Evolutionary conservation across 176 grass and related monocot genomes (phyloP), one percentile per base, ranked within the genome.

Genomic region (Luzula sylvatica): DNA sequence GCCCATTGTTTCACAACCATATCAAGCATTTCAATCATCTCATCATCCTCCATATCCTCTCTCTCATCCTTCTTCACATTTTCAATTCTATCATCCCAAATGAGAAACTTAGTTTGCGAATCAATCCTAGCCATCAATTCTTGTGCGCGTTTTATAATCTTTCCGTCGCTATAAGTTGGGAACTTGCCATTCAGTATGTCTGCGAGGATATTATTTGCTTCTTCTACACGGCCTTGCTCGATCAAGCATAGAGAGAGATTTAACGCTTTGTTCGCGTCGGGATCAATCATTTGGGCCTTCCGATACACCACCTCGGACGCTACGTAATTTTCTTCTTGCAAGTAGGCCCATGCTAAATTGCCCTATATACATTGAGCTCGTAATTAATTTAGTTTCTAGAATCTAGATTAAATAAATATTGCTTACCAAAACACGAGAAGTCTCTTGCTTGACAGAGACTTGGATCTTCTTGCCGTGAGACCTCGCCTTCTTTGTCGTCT

Each of bases 281-380:
- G 71, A 50, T 94, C 87, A 49, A 94, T 70, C 78, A 87, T 87
- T 38, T 94, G 87, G 8, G 82, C 87, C 75, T 94, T 94, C 13
- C 58, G 58, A 64, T 94, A 94, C 50, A 94, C 82, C 26, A 70
- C 82, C 75, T 94, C 87, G 0, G 87, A 74, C 21, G 87, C 87
- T 68, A 83, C 72, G 67, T 80, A 87, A 58, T 86, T 83, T 8
- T 66, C 7, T 72, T 80, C 62, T 72, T 94, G 82, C 82, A 94
- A 82, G 75, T 94, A 94, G 41, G 87, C 87, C 87, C 87, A 94
- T 3, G 78, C 87, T 0, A 94, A 68, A 59, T 94, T 94, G 1
- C 87, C 81, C 85, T 89, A 65, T 7, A 11, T 1, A 25, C n/a
- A 47, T 14, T 22, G 32, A 24, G 56, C 12, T 26, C 24, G 20